phyloP scores from a whole-genome alignment of 495 filamentous ascomycete species.

The Thermothielavioides terrestris region DNA sequence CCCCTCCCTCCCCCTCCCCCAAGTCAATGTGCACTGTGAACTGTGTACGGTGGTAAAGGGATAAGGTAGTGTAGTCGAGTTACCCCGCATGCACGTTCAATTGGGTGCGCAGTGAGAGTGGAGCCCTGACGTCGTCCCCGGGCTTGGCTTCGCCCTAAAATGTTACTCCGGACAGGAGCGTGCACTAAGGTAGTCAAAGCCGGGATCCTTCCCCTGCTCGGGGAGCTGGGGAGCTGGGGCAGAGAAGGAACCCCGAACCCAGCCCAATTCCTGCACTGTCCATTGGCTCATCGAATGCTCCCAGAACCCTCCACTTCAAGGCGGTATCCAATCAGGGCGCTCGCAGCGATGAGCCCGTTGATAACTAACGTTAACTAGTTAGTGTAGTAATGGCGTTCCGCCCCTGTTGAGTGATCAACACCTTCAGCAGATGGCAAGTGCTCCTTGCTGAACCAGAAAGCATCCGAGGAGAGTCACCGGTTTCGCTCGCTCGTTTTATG shows the following conservation, averaged over 20 bases:
- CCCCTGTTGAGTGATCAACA: not conserved
- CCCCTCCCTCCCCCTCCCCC: too few species aligned
- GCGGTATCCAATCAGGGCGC: constrained; percentile 15
- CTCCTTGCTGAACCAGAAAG: too few species aligned
- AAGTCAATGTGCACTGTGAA: too few species aligned
- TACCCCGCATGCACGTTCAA: constrained; percentile 24
- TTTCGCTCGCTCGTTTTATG: too few species aligned
- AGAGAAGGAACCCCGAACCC: not conserved
- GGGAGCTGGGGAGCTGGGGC: constrained; percentile 1
- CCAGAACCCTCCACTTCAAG: not conserved
- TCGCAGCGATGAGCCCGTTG: constrained; percentile 4
- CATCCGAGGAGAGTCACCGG: too few species aligned
- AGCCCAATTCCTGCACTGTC: constrained; percentile 3
- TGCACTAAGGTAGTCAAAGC: too few species aligned
- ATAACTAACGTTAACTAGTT: too few species aligned
- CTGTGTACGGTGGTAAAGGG: too few species aligned
- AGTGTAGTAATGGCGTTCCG: too few species aligned
- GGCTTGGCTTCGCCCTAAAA: constrained; percentile 14
- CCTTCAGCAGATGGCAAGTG: too few species aligned
- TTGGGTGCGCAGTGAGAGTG: constrained; percentile 10
- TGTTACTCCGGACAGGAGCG: too few species aligned
- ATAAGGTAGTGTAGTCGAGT: too few species aligned
- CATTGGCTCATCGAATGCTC: constrained; percentile 10
- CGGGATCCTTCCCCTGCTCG: constrained; percentile 3
- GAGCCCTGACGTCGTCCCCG: constrained; percentile 20